These are phyloP conservation scores for Blastomyces silverae DNA, from an alignment of 2,329 filamentous ascomycete species.

Conservation along the genomic window DNA sequence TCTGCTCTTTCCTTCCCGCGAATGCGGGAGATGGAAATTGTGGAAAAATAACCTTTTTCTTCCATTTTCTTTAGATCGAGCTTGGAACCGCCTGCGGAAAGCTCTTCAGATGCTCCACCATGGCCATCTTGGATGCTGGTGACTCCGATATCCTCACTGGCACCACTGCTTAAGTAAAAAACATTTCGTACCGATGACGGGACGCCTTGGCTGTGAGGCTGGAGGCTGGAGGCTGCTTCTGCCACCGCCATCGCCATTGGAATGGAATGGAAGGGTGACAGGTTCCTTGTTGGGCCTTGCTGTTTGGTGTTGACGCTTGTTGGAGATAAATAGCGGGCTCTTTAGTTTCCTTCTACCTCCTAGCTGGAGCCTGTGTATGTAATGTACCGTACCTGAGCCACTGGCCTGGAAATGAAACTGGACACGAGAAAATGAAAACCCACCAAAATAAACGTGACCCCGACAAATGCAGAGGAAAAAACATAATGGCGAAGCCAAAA, in stretches of 20 bases:
- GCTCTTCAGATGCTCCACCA: constrained; percentile 96
- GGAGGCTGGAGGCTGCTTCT: not conserved
- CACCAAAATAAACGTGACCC: not conserved
- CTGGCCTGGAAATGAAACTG: constrained; percentile 1
- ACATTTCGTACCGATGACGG: constrained; percentile 6
- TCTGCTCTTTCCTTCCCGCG: not conserved
- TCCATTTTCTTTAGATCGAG: constrained; percentile 65
- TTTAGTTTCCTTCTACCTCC: not conserved
- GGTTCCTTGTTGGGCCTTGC: not conserved
- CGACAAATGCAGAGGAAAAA: not conserved
- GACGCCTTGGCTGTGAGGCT: not conserved
- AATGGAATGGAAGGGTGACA: not conserved
- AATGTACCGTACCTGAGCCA: not conserved
- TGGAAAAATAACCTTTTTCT: constrained; percentile 42
- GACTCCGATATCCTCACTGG: constrained; percentile 95
- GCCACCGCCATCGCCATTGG: not conserved
- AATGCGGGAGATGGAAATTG: not conserved
- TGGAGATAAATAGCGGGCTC: not conserved
- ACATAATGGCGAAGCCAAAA: not conserved
- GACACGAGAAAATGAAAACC: no score
- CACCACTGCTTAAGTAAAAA: constrained; percentile 53
- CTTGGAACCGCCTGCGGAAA: constrained; percentile 97
- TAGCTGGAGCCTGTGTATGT: not conserved
- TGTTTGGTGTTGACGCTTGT: not conserved
- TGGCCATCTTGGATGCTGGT: constrained; percentile 95